phyloP scores from a whole-genome alignment of 306 rosid species.

The Rosa lucieae region DNA sequence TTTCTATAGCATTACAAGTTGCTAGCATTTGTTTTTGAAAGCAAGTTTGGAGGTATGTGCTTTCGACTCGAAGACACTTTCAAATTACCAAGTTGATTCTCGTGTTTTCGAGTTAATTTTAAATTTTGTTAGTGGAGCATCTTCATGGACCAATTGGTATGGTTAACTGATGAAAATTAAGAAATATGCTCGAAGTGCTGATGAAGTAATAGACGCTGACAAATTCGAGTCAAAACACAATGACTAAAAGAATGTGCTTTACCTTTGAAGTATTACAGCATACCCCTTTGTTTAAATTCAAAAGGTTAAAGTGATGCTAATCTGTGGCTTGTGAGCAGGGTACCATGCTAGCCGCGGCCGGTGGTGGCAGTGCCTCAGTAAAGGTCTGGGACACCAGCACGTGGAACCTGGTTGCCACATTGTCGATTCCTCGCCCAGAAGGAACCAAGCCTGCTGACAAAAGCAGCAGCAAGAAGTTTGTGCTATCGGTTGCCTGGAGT shows the following conservation, averaged over 20 bases:
- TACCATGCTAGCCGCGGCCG: conserved; percentile 91
- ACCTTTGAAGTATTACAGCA: not conserved
- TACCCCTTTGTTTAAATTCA: not conserved
- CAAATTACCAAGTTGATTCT: not conserved
- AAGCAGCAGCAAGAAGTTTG: conserved; percentile 91
- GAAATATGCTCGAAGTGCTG: not conserved
- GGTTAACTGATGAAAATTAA: not conserved
- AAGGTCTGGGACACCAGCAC: conserved; percentile 94
- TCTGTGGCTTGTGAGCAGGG: conserved; percentile 49
- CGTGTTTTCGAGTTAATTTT: not conserved
- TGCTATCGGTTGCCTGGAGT: conserved; percentile 94
- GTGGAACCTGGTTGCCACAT: conserved; percentile 69
- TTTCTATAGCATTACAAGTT: not conserved
- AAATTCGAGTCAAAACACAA: not conserved
- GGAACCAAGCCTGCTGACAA: conserved; percentile 81
- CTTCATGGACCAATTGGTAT: not conserved
- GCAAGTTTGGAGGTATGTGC: no score
- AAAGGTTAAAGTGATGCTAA: conserved; percentile 7
- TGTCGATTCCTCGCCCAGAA: conserved; percentile 88
- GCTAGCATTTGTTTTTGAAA: not conserved
- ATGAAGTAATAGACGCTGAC: not conserved
- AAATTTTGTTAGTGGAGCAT: not conserved
- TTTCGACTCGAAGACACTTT: no score
- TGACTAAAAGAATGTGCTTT: not conserved
- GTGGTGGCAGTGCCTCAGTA: conserved; percentile 95